A percentile compares a stretch with the other conserved stretches of the same genome.
phyloP scores from a whole-genome alignment of 352 stramenopile genomes.

The Peronospora farinosa region DNA sequence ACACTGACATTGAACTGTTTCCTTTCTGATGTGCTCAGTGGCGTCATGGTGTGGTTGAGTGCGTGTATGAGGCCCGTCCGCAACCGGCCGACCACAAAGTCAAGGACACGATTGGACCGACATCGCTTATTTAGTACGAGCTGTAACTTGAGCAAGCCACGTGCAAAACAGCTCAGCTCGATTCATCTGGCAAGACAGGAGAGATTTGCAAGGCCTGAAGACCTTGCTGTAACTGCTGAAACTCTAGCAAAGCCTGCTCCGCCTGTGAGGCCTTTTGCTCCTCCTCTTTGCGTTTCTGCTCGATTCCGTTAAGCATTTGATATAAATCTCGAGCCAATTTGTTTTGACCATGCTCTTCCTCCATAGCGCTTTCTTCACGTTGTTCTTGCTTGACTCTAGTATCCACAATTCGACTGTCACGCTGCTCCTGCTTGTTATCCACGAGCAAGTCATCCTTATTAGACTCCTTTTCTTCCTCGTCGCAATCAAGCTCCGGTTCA shows the following conservation, averaged over 20 bases:
- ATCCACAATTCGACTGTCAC: background rate
- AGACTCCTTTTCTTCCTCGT: slow-evolving; percentile 36
- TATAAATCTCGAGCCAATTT: slow-evolving; percentile 53
- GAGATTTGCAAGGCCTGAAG: slow-evolving; percentile 26
- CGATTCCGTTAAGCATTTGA: slow-evolving; percentile 50
- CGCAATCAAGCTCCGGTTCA: slow-evolving; percentile 16
- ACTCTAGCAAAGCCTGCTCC: slow-evolving; percentile 47
- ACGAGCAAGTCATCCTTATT: slow-evolving; percentile 11
- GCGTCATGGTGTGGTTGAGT: slow-evolving; percentile 79
- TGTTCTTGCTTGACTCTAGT: slow-evolving; percentile 4
- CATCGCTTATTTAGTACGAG: slow-evolving; percentile 41
- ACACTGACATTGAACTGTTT: slow-evolving; percentile 10
- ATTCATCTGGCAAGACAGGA: slow-evolving; percentile 14
- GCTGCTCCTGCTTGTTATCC: slow-evolving; percentile 11
- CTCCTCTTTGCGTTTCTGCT: slow-evolving; percentile 53
- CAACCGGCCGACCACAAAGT: slow-evolving; percentile 76
- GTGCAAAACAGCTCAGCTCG: background rate
- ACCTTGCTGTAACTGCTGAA: slow-evolving; percentile 41
- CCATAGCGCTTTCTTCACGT: slow-evolving; percentile 3
- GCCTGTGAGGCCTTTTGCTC: slow-evolving; percentile 48
- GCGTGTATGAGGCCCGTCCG: slow-evolving; percentile 75
- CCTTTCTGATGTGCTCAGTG: slow-evolving; percentile 41
- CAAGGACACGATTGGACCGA: slow-evolving; percentile 40
- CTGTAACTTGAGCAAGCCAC: slow-evolving; percentile 5
- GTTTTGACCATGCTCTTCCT: slow-evolving; percentile 9